These are phyloP conservation scores for Cystobasidium onofrii DNA, from an alignment of 768 basidiomycete species.

Conservation along the genomic window DNA sequence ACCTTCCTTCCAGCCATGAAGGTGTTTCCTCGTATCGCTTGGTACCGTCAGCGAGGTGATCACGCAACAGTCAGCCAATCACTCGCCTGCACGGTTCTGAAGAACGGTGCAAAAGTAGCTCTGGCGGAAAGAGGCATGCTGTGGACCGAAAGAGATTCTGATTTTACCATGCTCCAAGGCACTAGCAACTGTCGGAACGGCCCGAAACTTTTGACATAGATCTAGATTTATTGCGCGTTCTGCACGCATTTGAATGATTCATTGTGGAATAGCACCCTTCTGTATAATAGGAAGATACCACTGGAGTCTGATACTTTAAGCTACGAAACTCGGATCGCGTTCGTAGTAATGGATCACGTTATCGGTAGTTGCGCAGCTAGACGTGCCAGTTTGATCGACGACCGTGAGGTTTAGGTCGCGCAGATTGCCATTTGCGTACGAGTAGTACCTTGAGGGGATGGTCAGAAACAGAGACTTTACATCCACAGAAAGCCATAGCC, in stretches of 20 bases:
- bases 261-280: no score
- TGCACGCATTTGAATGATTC: no score
- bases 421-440: slow-evolving; percentile 1
- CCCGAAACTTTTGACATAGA: no score
- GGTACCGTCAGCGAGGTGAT: neutral
- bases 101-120: neutral
- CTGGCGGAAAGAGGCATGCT: neutral
- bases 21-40: neutral
- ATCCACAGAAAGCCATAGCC: neutral
- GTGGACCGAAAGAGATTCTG: neutral
- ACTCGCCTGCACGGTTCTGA: neutral
- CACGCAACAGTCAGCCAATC: neutral
- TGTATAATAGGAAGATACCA: neutral
- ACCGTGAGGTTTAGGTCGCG: neutral
- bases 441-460: neutral
- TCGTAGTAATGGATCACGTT: slow-evolving; percentile 19
- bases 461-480: neutral
- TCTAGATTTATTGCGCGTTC: no score
- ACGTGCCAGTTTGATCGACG: neutral
- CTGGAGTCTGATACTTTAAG: neutral
- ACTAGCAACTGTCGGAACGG: neutral
- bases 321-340: neutral
- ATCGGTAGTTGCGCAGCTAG: slow-evolving; percentile 1
- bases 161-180: neutral
- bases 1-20: neutral